Evolutionary conservation across 805 yeast genomes (phyloP), one percentile per base, ranked within the genome.

Genomic region (Barnettozyma vustinii): DNA sequence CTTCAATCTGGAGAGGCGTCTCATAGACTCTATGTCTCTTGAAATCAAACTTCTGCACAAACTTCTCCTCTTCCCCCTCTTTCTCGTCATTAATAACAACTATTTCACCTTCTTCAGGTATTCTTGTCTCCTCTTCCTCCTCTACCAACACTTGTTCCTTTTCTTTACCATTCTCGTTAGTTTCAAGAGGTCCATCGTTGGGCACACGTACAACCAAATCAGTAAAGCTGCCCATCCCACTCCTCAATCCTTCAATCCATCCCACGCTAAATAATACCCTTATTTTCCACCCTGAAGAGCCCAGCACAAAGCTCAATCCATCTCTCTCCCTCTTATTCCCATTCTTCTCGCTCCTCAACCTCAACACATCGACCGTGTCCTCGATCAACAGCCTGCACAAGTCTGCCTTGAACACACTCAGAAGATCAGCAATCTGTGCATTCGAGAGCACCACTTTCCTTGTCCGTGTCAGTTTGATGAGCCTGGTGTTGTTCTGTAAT

Each of bases 1-100:
- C 55, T 41, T 60, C 60, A 26, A 60, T 47, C n/a, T 52, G 44
- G 1, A 61, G 32, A 9, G 62, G 58, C 37, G 37, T 55, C 19
- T 25, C 36, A 6, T 55, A 44, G 1, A 57, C 49, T 4, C 16
- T 48, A 18, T 45, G 27, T 23, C 42, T 47, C 13, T 48, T 51
- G 47, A 60, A 61, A 25, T 47, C 53, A 46, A 54, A 57, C 36
- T 51, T 56, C 32, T 55, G 56, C 1, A 52, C 45, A 25, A 42
- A 48, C 37, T 61, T 60, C 21, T 40, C 42, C 10, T 58, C 63
- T 5, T 42, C 43, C 6, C 15, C 5, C 16, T 30, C 39, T 15
- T 26, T 33, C 19, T 37, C 32, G 1, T n/a, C 30, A 1, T 26
- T 15, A 23, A 7, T 19, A 13, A 7, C 39, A 8, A 42, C 33